These are phyloP conservation scores for Lodderomyces margitis DNA, from an alignment of 1,139 yeast species.

Conservation along the genomic window DNA sequence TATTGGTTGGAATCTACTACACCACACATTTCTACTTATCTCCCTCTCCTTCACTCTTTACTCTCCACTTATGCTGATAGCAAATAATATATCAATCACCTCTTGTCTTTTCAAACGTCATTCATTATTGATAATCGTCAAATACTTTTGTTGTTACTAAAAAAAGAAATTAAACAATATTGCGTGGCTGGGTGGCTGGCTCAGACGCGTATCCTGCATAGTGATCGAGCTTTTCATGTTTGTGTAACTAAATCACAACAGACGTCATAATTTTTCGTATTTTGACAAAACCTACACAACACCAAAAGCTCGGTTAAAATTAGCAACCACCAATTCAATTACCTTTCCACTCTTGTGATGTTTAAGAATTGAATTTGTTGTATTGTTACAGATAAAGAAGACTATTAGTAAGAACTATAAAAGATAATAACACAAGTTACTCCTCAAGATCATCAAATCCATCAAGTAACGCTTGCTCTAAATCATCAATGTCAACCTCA, in stretches of 20 bases:
- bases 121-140: no score
- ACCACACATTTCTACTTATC: no score
- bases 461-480: conserved; percentile 46
- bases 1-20: no score
- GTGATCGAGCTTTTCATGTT: not conserved
- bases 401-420: not conserved
- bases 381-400: not conserved
- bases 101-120: no score
- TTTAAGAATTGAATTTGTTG: not conserved
- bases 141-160: not conserved
- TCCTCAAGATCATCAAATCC: conserved; percentile 47
- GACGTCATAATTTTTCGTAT: not conserved
- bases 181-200: conserved; percentile 4
- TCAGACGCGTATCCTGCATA: not conserved
- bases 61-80: no score
- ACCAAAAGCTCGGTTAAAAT: no score
- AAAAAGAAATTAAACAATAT: no score
- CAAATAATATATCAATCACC: no score
- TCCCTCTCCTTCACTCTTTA: no score
- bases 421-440: conserved; percentile 2
- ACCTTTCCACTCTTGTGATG: no score
- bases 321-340: no score
- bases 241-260: not conserved
- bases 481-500: conserved; percentile 36
- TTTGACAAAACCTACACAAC: no score